Conservation (phyloP, 257 asterid genomes). For the Orobanche coerulescens region DNA sequence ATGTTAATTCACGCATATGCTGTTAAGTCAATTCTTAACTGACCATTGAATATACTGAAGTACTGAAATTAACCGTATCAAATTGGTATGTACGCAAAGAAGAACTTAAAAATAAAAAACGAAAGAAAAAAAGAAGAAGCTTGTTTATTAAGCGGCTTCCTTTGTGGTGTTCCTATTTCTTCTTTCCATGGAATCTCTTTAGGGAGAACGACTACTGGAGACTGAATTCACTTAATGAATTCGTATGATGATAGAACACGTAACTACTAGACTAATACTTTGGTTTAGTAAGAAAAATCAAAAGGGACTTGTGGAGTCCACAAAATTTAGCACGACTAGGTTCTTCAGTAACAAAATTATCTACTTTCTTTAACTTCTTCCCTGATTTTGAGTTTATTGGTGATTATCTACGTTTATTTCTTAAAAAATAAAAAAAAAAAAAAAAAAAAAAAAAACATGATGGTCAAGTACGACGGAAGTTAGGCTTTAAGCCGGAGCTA, state of each 20-base stretch:
- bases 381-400: neutral
- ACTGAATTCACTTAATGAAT: neutral
- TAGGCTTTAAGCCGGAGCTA: neutral
- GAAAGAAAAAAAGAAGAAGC: neutral
- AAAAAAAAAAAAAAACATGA: neutral
- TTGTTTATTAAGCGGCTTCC: neutral
- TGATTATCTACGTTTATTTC: neutral
- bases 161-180: neutral
- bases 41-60: too few species aligned
- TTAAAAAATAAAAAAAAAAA: neutral
- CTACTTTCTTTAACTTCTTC: slow-evolving; percentile 6
- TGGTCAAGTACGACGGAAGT: neutral
- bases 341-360: neutral
- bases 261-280: neutral
- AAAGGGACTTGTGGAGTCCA: neutral
- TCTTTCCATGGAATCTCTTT: neutral
- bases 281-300: neutral
- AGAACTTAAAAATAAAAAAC: neutral
- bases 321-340: neutral
- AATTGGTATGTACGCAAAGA: neutral
- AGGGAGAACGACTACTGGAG: neutral
- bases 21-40: slow-evolving; percentile 7
- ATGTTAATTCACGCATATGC: neutral
- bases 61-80: neutral
- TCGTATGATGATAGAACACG: neutral